Percentiles rank a stretch among this genome's conserved stretches.
Conservation (phyloP, 495 filamentous ascomycete species). For the Thermochaetoides thermophila region DNA sequence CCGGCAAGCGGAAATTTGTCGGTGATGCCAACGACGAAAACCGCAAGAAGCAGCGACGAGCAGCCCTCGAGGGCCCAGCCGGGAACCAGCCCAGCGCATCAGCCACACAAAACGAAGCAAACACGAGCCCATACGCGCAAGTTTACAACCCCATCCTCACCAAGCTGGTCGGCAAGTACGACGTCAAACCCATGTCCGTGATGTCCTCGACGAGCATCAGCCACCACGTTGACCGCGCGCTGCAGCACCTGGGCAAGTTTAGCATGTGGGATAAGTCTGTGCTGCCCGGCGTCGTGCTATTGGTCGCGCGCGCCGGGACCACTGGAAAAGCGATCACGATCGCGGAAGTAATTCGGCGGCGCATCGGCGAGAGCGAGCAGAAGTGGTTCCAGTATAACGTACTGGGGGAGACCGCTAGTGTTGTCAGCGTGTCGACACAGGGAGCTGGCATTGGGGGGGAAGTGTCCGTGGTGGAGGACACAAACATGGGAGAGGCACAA, state of each 20-base stretch:
- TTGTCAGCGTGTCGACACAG: conserved; percentile 9
- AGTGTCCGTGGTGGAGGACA: conserved; percentile 10
- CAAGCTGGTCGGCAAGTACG: conserved; percentile 17
- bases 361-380: conserved; percentile 34
- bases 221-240: conserved; percentile 33
- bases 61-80: not conserved
- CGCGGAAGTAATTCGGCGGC: conserved; percentile 47
- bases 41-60: conserved; percentile 12
- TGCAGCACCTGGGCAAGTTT: conserved; percentile 25
- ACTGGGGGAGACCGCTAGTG: conserved; percentile 23
- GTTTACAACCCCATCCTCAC: conserved; percentile 16
- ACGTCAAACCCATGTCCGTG: conserved; percentile 30
- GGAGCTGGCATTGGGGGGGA: conserved; percentile 12
- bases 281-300: conserved; percentile 20
- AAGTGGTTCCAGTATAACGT: conserved; percentile 50
- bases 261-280: conserved; percentile 17
- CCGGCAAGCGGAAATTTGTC: conserved; percentile 11
- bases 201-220: conserved; percentile 41
- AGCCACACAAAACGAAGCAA: conserved; percentile 2
- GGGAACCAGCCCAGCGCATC: not conserved
- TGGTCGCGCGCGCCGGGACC: conserved; percentile 37
- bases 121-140: conserved; percentile 8
- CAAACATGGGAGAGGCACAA: conserved; percentile 26
- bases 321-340: conserved; percentile 49
- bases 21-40: conserved; percentile 3